A percentile compares a stretch with the other conserved stretches of the same genome.
Conservation (phyloP, 202 grass and related monocot species). For the Brachypodium distachyon region DNA sequence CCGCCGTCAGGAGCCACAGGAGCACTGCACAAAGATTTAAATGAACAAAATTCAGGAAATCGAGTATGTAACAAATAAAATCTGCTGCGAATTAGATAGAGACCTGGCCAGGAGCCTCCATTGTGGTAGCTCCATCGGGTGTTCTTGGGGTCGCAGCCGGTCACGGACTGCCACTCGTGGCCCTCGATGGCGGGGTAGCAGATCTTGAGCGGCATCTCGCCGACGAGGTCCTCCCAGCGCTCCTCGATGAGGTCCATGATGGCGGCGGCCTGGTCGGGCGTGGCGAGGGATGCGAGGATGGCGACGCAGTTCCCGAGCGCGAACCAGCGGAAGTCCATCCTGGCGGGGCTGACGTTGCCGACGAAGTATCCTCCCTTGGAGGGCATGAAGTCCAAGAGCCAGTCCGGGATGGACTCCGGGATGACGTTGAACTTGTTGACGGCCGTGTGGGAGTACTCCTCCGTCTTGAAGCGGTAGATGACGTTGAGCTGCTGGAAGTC, state of each 20-base stretch:
- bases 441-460: conserved; percentile 97
- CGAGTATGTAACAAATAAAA: too few species aligned
- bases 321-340: conserved; percentile 99
- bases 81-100: too few species aligned
- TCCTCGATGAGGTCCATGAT: conserved; percentile 96
- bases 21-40: conserved; percentile 49
- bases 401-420: conserved; percentile 93
- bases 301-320: conserved; percentile 81
- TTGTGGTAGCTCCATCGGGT: conserved; percentile 98
- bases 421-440: conserved; percentile 99
- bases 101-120: conserved; percentile 93
- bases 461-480: conserved; percentile 80
- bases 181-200: conserved; percentile 73
- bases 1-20: conserved; percentile 78
- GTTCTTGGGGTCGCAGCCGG: conserved; percentile 89
- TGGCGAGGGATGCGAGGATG: conserved; percentile 75
- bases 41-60: not conserved
- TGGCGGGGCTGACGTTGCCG: conserved; percentile 80
- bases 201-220: conserved; percentile 93
- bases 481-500: conserved; percentile 88
- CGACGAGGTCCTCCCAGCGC: conserved; percentile 78
- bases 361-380: conserved; percentile 84
- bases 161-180: conserved; percentile 75
- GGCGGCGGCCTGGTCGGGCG: conserved; percentile 64
- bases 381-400: conserved; percentile 96